These are phyloP conservation scores for Microcyclospora tardicrescens DNA, from an alignment of 2,329 filamentous ascomycete genomes.

Conservation along the genomic window DNA sequence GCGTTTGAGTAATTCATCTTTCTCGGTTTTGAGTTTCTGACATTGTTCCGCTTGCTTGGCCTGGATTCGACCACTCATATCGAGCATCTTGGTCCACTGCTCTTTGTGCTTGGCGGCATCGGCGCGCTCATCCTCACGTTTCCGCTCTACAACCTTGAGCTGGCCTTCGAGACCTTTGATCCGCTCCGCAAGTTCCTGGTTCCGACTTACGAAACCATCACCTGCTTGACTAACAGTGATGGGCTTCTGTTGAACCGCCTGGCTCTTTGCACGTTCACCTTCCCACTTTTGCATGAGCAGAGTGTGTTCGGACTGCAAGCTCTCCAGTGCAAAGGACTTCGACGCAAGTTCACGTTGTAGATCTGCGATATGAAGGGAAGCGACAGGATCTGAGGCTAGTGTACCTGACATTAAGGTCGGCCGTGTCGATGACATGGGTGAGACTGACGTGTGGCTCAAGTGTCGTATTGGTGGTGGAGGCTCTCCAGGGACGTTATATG, in stretches of 20 bases:
- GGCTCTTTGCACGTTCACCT: constrained; percentile 36
- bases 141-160: constrained; percentile 36
- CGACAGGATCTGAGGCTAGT: constrained; percentile 11
- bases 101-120: constrained; percentile 31
- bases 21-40: constrained; percentile 30
- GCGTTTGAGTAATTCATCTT: constrained; percentile 17
- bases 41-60: constrained; percentile 30
- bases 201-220: constrained; percentile 39
- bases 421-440: constrained; percentile 15
- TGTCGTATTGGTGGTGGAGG: constrained; percentile 6
- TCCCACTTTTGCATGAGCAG: constrained; percentile 39
- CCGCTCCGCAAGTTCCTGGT: constrained; percentile 35
- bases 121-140: constrained; percentile 34
- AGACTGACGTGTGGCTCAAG: constrained; percentile 8
- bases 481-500: constrained; percentile 3
- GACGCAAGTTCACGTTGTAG: constrained; percentile 43
- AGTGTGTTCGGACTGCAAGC: constrained; percentile 42
- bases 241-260: constrained; percentile 38
- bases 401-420: constrained; percentile 14
- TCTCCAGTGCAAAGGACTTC: constrained; percentile 40
- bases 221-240: constrained; percentile 40
- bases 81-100: constrained; percentile 40
- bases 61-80: constrained; percentile 36
- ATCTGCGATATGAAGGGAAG: constrained; percentile 28
- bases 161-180: constrained; percentile 36